These are phyloP conservation scores for Lithospermum erythrorhizon DNA, from an alignment of 257 asterid species.

Conservation along the genomic window DNA sequence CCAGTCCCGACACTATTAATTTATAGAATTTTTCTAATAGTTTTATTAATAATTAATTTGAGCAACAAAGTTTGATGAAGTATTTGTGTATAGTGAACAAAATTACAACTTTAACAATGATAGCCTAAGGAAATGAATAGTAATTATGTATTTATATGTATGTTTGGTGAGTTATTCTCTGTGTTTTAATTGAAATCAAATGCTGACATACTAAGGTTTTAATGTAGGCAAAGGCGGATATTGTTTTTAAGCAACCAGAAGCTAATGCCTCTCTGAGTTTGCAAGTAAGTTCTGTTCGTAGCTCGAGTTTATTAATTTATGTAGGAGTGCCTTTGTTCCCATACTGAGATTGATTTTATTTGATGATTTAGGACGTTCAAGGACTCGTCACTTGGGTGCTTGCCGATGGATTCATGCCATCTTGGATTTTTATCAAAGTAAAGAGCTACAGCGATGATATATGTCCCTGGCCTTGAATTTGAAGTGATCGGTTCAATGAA, in stretches of 20 bases:
- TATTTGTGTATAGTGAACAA: no score
- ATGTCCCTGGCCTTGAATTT: no score
- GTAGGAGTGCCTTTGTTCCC: neutral
- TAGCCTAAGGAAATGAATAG: no score
- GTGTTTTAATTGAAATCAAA: neutral
- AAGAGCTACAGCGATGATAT: no score
- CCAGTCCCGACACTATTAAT: no score
- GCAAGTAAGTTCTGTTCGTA: conserved; percentile 31
- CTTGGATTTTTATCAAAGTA: conserved; percentile 93
- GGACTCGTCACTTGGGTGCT: conserved; percentile 96
- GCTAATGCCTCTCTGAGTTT: conserved; percentile 63
- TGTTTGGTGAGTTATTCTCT: no score
- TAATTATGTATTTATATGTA: no score
- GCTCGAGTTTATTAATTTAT: conserved; percentile 1
- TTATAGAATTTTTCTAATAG: no score
- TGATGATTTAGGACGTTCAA: conserved; percentile 63
- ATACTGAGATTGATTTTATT: conserved; percentile 1
- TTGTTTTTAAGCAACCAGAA: conserved; percentile 56
- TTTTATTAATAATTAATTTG: no score
- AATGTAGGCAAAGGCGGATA: conserved; percentile 79
- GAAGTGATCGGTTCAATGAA: no score
- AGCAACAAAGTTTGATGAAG: no score
- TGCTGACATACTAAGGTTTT: conserved; percentile 4
- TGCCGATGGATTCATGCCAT: conserved; percentile 92
- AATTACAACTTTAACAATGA: no score